Evolutionary conservation across 306 rosid genomes (phyloP).

Genomic region (Fragaria vesca): DNA sequence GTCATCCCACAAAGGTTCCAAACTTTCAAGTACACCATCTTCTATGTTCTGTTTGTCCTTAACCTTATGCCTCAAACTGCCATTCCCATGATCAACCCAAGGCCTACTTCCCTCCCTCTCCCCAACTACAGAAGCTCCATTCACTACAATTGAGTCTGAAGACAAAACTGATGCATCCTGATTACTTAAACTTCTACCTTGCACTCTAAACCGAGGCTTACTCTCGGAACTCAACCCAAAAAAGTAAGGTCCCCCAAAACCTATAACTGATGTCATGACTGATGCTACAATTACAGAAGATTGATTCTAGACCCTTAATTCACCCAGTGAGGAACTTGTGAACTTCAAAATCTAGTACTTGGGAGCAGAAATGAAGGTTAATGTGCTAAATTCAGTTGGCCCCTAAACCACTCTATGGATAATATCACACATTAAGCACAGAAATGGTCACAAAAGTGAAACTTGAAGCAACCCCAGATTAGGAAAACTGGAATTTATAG

Average conservation of each 20-base stretch:
- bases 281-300: neutral
- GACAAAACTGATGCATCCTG: slow-evolving; percentile 36
- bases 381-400: neutral
- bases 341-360: neutral
- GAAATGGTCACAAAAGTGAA: neutral
- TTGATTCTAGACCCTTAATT: slow-evolving; percentile 1
- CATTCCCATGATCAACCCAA: slow-evolving; percentile 33
- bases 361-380: neutral
- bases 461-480: neutral
- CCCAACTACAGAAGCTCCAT: slow-evolving; percentile 39
- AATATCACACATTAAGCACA: neutral
- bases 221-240: slow-evolving; percentile 11
- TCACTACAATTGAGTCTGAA: slow-evolving; percentile 40
- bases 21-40: slow-evolving; percentile 27
- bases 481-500: neutral
- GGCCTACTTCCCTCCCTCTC: slow-evolving; percentile 36
- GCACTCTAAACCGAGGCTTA: slow-evolving; percentile 27
- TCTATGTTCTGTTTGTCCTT: slow-evolving; percentile 21
- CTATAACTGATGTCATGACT: slow-evolving; percentile 49
- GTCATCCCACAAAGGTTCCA: slow-evolving; percentile 76
- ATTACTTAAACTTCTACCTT: slow-evolving; percentile 35
- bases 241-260: slow-evolving; percentile 38
- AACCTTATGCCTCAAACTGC: slow-evolving; percentile 20
- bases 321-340: neutral
- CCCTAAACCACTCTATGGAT: neutral